These are phyloP conservation scores for Erysiphe pulchra DNA, from an alignment of 2,329 filamentous ascomycete genomes.

Conservation along the genomic window DNA sequence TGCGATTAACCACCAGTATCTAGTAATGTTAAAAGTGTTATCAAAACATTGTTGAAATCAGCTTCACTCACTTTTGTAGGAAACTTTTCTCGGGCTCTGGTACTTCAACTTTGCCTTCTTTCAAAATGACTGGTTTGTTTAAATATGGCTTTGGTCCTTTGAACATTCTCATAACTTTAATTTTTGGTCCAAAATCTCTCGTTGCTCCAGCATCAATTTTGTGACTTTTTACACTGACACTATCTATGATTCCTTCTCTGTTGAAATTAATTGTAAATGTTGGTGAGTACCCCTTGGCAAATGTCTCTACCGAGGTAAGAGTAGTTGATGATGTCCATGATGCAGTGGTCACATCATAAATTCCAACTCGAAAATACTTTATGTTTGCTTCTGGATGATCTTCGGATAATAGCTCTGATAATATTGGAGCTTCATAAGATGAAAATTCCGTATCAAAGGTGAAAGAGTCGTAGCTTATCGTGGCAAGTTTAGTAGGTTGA, in stretches of 20 bases:
- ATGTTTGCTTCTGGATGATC: constrained; percentile 3
- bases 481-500: constrained; percentile 27
- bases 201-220: constrained; percentile 36
- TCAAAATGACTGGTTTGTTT: constrained; percentile 37
- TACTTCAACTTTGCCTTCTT: constrained; percentile 30
- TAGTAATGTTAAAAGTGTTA: not conserved
- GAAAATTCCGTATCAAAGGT: constrained; percentile 20
- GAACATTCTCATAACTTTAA: constrained; percentile 21
- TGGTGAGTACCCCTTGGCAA: constrained; percentile 33
- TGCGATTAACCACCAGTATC: not conserved
- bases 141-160: constrained; percentile 29
- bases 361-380: constrained; percentile 27
- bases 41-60: not conserved
- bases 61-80: constrained; percentile 32
- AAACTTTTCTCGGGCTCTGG: constrained; percentile 34
- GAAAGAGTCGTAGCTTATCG: constrained; percentile 27
- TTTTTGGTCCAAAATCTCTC: constrained; percentile 37
- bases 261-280: constrained; percentile 28
- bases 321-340: constrained; percentile 29
- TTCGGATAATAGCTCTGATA: constrained; percentile 13
- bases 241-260: constrained; percentile 19
- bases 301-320: constrained; percentile 28
- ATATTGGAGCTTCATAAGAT: constrained; percentile 30
- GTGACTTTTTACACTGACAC: constrained; percentile 28
- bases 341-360: constrained; percentile 23